Percentiles rank a stretch among this genome's conserved stretches.
These are phyloP conservation scores for Asterella californica DNA, from an alignment of 225 moss, liverwort and hornwort species.

Conservation along the genomic window DNA sequence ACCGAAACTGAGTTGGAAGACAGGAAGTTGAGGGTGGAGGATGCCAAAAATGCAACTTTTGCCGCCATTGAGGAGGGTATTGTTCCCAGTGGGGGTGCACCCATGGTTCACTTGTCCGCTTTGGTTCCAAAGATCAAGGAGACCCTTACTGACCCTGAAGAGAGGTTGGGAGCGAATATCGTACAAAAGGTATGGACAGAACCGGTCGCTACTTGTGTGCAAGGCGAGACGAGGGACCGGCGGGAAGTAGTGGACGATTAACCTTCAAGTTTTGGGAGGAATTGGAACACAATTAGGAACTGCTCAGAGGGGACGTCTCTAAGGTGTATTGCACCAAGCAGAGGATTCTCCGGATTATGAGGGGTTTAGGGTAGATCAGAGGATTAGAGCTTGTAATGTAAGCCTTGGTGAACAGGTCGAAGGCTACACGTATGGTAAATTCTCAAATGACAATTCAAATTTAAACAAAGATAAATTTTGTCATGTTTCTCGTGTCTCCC, in stretches of 20 bases:
- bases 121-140: slow-evolving; percentile 66
- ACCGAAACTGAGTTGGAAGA: slow-evolving; percentile 97
- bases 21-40: slow-evolving; percentile 86
- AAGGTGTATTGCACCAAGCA: background rate
- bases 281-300: background rate
- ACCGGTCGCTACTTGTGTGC: background rate
- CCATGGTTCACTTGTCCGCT: slow-evolving; percentile 84
- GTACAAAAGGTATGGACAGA: slow-evolving; percentile 64
- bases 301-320: background rate
- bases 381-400: background rate
- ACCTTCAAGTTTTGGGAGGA: background rate
- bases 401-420: background rate
- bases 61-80: slow-evolving; percentile 98
- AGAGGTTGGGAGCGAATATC: slow-evolving; percentile 86
- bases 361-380: no score
- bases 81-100: slow-evolving; percentile 86
- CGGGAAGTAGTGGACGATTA: background rate
- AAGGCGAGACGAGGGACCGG: background rate
- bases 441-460: background rate
- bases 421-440: background rate
- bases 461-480: background rate
- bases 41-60: slow-evolving; percentile 95
- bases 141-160: slow-evolving; percentile 59
- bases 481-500: background rate
- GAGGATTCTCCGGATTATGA: background rate